A percentile compares a stretch with the other conserved stretches of the same genome.
phyloP scores from a whole-genome alignment of 2,329 filamentous ascomycete genomes.

The Metarhizium brunneum region DNA sequence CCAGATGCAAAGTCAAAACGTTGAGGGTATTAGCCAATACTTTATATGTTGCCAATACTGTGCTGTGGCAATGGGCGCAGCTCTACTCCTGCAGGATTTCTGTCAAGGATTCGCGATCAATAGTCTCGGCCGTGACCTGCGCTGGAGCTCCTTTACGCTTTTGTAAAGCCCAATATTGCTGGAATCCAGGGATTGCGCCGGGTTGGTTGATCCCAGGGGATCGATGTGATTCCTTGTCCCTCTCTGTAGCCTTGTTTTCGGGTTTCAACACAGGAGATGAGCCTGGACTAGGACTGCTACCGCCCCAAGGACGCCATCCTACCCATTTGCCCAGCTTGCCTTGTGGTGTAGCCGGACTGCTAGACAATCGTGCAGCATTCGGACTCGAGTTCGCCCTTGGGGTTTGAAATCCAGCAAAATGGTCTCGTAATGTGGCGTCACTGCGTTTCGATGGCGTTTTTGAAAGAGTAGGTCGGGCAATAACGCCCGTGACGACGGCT shows the following conservation, averaged over 20 bases:
- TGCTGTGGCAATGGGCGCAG: neutral
- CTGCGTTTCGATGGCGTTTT: conserved; percentile 36
- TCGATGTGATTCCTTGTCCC: conserved; percentile 34
- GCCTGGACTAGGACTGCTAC: conserved; percentile 7
- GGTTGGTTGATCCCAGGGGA: conserved; percentile 70
- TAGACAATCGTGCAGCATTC: conserved; percentile 17
- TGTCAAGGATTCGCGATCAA: conserved; percentile 52
- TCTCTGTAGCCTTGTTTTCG: conserved; percentile 15
- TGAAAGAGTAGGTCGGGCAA: conserved; percentile 48
- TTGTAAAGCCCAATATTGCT: conserved; percentile 41
- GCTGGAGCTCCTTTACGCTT: conserved; percentile 44
- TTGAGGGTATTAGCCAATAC: neutral
- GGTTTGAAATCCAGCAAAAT: conserved; percentile 30
- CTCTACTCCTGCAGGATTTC: conserved; percentile 39
- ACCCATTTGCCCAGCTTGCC: conserved; percentile 32
- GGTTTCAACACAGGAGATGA: conserved; percentile 9
- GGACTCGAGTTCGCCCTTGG: conserved; percentile 23
- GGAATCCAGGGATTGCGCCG: conserved; percentile 64
- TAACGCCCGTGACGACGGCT: conserved; percentile 49
- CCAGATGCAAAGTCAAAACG: neutral
- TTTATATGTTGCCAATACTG: neutral
- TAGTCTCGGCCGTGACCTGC: conserved; percentile 44
- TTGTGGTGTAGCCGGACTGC: conserved; percentile 15
- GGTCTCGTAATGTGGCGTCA: conserved; percentile 50
- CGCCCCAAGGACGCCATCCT: conserved; percentile 41